These are phyloP conservation scores for Sordariomycetes sp. DNA, from an alignment of 2,329 filamentous ascomycete genomes.

Conservation along the genomic window DNA sequence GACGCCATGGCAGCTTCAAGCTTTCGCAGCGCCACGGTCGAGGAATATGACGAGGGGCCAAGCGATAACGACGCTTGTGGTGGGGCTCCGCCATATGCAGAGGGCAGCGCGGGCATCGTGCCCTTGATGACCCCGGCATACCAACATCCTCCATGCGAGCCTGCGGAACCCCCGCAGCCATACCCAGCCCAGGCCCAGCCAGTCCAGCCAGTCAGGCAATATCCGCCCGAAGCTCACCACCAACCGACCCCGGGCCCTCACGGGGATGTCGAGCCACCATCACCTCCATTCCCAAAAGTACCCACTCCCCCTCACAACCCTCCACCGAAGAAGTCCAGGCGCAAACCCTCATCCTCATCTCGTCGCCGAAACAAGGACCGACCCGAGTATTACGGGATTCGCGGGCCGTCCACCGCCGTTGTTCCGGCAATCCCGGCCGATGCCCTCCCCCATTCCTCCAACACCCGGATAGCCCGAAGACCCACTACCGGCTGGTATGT, in stretches of 20 bases:
- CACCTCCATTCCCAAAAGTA: neutral
- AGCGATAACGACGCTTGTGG: neutral
- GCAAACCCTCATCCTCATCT: neutral
- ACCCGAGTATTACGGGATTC: constrained; percentile 1
- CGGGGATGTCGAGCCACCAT: neutral
- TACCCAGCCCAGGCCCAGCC: neutral
- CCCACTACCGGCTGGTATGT: constrained; percentile 1
- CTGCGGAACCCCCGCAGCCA: neutral
- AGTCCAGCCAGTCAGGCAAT: neutral
- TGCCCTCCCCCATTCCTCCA: neutral
- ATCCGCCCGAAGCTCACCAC: neutral
- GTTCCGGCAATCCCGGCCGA: neutral
- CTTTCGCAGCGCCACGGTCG: neutral
- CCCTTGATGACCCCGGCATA: neutral
- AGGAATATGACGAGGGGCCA: neutral
- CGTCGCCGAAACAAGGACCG: neutral
- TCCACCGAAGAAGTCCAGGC: neutral
- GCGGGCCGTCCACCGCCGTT: neutral
- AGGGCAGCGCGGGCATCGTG: neutral
- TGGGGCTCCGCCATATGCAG: neutral
- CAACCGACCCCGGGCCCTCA: neutral
- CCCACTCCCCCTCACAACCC: neutral
- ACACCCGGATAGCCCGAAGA: neutral
- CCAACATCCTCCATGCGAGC: neutral
- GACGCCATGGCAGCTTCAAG: neutral